Evolutionary conservation across 768 basidiomycete species (phyloP).

Genomic region (Suillus variegatus): DNA sequence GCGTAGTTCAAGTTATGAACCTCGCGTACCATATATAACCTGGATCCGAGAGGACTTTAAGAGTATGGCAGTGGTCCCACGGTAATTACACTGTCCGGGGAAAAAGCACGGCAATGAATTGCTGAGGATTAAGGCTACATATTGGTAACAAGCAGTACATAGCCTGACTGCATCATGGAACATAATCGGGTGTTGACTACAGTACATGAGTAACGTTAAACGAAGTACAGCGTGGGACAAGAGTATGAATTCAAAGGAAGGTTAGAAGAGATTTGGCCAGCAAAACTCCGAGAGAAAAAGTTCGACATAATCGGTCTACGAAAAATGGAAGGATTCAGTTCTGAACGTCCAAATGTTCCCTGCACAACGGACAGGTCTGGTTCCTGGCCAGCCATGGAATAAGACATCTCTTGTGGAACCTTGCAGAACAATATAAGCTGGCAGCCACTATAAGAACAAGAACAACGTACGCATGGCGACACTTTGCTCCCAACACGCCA

Average conservation of each 20-base stretch:
- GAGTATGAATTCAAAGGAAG: slow-evolving; percentile 7
- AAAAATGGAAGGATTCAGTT: slow-evolving; percentile 10
- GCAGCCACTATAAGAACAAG: neutral
- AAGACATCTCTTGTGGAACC: slow-evolving; percentile 67
- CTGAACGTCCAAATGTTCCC: slow-evolving; percentile 42
- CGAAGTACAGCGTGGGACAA: neutral
- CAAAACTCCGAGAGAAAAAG: slow-evolving; percentile 2
- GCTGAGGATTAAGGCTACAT: slow-evolving; percentile 2
- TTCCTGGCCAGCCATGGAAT: slow-evolving; percentile 60
- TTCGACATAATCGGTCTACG: neutral
- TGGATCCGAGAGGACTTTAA: neutral
- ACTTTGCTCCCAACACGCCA: slow-evolving; percentile 56
- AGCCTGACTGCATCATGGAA: slow-evolving; percentile 1
- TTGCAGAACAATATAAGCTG: slow-evolving; percentile 19
- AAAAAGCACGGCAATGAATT: neutral
- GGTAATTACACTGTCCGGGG: neutral
- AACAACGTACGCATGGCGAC: slow-evolving; percentile 54
- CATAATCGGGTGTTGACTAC: neutral
- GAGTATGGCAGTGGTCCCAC: neutral
- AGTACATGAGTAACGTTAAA: neutral
- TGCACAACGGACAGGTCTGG: slow-evolving; percentile 67
- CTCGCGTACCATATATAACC: neutral
- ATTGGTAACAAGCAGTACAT: slow-evolving; percentile 5
- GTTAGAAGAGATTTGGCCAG: slow-evolving; percentile 2
- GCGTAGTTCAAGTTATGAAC: neutral